Conservation (phyloP, 1,139 yeast genomes). For the Nematodospora anomalae region DNA sequence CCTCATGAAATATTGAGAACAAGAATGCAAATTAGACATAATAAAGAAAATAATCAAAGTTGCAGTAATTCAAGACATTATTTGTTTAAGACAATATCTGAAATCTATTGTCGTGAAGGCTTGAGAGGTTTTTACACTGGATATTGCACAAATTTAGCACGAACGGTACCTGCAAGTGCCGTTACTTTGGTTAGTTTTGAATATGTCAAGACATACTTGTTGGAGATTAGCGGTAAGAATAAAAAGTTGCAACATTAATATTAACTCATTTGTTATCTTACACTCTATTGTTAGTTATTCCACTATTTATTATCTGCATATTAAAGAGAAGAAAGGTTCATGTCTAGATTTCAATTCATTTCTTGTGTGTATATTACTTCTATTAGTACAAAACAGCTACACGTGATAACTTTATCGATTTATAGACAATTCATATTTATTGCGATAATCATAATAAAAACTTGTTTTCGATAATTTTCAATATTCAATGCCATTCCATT, state of each 20-base stretch:
- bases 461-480: no score
- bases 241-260: slow-evolving; percentile 2
- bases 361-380: no score
- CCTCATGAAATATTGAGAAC: slow-evolving; percentile 97
- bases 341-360: no score
- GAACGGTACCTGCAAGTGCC: slow-evolving; percentile 96
- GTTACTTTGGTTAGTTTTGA: slow-evolving; percentile 94
- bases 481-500: no score
- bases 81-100: slow-evolving; percentile 29
- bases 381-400: no score
- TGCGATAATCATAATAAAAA: no score
- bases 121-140: slow-evolving; percentile 87
- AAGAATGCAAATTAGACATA: slow-evolving; percentile 67
- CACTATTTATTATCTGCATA: slow-evolving; percentile 1
- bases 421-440: no score
- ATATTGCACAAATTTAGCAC: slow-evolving; percentile 74
- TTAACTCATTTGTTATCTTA: no score
- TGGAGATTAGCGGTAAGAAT: slow-evolving; percentile 36
- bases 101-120: slow-evolving; percentile 72
- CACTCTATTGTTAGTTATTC: no score
- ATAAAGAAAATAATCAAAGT: slow-evolving; percentile 12
- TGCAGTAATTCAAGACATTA: slow-evolving; percentile 15
- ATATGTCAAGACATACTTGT: slow-evolving; percentile 65
- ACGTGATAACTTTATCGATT: no score
- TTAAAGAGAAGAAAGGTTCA: no score